Evolutionary conservation across 108 stramenopile genomes (phyloP).

Genomic region (Cyclotella baltica): DNA sequence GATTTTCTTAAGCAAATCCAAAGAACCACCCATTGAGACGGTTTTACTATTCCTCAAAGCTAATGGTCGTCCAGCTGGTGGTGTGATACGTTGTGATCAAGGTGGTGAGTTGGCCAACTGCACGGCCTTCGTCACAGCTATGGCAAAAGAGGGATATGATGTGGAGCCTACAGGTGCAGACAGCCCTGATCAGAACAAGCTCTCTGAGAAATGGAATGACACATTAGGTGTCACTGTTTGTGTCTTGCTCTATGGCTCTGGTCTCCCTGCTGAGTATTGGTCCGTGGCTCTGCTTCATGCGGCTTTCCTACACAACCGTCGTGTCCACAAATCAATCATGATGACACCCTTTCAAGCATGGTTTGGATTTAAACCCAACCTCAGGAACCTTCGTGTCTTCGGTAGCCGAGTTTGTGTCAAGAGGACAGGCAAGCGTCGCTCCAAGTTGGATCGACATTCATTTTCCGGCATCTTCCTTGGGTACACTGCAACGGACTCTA

Average conservation of each 20-base stretch:
- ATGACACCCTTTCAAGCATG: too few species aligned
- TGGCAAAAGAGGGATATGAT: neutral
- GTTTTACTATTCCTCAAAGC: neutral
- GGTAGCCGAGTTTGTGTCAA: too few species aligned
- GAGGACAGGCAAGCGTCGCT: neutral
- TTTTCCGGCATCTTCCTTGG: neutral
- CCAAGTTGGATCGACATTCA: neutral
- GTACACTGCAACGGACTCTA: too few species aligned
- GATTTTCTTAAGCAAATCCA: neutral
- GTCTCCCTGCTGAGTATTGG: neutral
- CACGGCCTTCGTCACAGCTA: neutral
- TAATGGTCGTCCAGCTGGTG: neutral
- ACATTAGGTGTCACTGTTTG: too few species aligned
- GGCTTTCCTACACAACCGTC: neutral
- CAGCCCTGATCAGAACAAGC: too few species aligned
- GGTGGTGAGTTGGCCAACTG: too few species aligned
- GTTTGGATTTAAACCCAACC: neutral
- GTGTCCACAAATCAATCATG: too few species aligned
- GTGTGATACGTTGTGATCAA: too few species aligned
- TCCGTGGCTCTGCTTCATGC: neutral
- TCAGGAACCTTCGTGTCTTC: neutral
- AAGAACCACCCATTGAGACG: neutral
- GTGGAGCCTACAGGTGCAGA: too few species aligned
- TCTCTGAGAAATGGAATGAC: too few species aligned
- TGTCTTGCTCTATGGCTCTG: neutral